A percentile compares a stretch with the other conserved stretches of the same genome.
These are phyloP conservation scores for Calocybe indica DNA, from an alignment of 768 basidiomycete genomes.

Conservation along the genomic window DNA sequence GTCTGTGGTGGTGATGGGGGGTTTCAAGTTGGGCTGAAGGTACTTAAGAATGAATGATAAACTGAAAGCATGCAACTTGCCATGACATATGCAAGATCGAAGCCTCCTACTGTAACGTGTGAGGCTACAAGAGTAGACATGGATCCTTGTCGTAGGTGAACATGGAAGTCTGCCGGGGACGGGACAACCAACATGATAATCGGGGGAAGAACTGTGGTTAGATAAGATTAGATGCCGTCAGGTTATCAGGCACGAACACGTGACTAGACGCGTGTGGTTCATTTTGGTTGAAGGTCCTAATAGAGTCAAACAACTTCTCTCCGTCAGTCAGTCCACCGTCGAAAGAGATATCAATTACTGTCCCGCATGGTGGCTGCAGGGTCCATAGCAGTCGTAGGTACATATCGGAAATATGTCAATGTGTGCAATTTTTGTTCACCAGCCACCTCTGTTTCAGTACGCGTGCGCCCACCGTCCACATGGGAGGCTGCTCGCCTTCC, in stretches of 20 bases:
- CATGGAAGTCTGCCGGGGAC: slow-evolving; percentile 91
- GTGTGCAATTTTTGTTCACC: slow-evolving; percentile 11
- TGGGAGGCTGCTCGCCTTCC: slow-evolving; percentile 86
- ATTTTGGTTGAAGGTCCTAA: slow-evolving; percentile 9
- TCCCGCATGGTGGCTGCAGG: slow-evolving; percentile 70
- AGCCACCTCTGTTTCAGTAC: slow-evolving; percentile 45
- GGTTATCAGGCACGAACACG: slow-evolving; percentile 17
- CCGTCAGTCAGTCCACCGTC: slow-evolving; percentile 7
- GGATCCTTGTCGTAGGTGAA: slow-evolving; percentile 88
- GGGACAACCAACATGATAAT: slow-evolving; percentile 34
- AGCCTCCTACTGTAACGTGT: slow-evolving; percentile 87
- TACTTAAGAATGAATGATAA: slow-evolving; percentile 6
- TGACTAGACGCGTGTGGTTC: slow-evolving; percentile 23
- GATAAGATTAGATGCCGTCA: background rate
- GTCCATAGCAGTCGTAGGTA: slow-evolving; percentile 84
- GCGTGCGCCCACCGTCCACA: slow-evolving; percentile 81
- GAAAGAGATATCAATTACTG: slow-evolving; percentile 1
- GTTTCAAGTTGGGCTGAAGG: slow-evolving; percentile 82
- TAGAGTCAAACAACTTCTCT: slow-evolving; percentile 12
- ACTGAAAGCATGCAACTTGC: slow-evolving; percentile 32
- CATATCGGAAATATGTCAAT: slow-evolving; percentile 12
- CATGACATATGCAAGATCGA: slow-evolving; percentile 94
- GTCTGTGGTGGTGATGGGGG: slow-evolving; percentile 79
- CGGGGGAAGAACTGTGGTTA: slow-evolving; percentile 15
- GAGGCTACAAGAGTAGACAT: slow-evolving; percentile 81